A percentile compares a stretch with the other conserved stretches of the same genome.
Evolutionary conservation across 208 protist genomes (phyloP).

Genomic region (Eutreptiella sp.): DNA sequence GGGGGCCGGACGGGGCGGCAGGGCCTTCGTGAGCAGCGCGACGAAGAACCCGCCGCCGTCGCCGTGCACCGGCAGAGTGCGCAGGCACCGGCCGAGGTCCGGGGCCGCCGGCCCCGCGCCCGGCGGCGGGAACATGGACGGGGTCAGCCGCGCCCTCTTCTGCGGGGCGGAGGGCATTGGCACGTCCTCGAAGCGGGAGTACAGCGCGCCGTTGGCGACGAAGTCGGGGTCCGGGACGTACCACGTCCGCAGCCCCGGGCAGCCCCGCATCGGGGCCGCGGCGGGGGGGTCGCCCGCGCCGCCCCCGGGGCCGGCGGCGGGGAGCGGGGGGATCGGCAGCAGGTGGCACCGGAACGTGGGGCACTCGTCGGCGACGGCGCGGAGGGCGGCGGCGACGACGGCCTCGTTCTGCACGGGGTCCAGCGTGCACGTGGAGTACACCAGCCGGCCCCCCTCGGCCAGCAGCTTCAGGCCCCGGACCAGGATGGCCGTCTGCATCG

Average conservation of each 20-base stretch:
- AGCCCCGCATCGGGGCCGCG: conserved; percentile 57
- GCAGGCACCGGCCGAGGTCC: conserved; percentile 77
- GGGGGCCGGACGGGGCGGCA: no score
- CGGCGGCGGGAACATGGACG: conserved; percentile 69
- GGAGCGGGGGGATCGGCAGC: no score
- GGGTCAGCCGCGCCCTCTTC: no score
- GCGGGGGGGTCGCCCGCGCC: no score
- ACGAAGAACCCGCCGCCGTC: conserved; percentile 95
- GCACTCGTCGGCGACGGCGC: conserved; percentile 58
- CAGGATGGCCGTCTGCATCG: conserved; percentile 50
- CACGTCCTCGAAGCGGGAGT: no score
- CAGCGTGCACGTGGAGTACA: conserved; percentile 58
- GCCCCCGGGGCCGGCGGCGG: no score
- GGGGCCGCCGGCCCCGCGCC: conserved; percentile 38
- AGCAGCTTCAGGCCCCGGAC: conserved; percentile 19
- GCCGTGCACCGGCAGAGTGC: conserved; percentile 83
- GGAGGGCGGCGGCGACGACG: conserved; percentile 42
- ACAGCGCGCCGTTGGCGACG: no score
- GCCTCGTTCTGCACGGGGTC: conserved; percentile 59
- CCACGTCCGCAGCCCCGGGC: conserved; percentile 71
- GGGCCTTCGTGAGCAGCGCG: conserved; percentile 81
- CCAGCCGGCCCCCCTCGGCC: conserved; percentile 39
- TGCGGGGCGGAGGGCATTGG: no score
- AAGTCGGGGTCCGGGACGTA: no score
- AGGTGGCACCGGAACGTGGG: conserved; percentile 64